These are phyloP conservation scores for Hydnum rufescens DNA, from an alignment of 768 basidiomycete species.

Conservation along the genomic window DNA sequence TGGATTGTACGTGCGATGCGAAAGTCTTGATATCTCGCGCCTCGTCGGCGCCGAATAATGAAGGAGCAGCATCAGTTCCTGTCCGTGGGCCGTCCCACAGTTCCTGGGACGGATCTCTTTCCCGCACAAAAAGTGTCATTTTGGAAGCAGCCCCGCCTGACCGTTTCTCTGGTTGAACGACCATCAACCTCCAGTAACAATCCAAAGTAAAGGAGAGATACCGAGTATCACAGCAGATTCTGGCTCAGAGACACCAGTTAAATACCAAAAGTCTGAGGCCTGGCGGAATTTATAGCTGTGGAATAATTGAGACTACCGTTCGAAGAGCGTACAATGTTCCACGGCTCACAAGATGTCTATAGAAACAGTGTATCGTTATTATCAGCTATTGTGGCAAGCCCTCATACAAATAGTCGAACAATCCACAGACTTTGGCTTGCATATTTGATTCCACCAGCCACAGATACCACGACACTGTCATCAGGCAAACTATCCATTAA, in stretches of 20 bases:
- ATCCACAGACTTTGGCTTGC: slow-evolving; percentile 55
- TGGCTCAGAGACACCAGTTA: slow-evolving; percentile 91
- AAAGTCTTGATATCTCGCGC: slow-evolving; percentile 35
- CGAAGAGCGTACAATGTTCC: slow-evolving; percentile 51
- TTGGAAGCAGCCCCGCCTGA: slow-evolving; percentile 56
- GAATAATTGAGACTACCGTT: slow-evolving; percentile 4
- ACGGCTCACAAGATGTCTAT: slow-evolving; percentile 23
- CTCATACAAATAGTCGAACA: slow-evolving; percentile 4
- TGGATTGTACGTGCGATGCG: slow-evolving; percentile 34
- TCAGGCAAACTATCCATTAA: slow-evolving; percentile 62
- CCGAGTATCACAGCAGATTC: slow-evolving; percentile 76
- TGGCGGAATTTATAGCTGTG: slow-evolving; percentile 87
- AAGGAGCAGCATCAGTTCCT: slow-evolving; percentile 38
- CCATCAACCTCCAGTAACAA: not conserved
- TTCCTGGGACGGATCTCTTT: slow-evolving; percentile 55
- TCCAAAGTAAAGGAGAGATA: slow-evolving; percentile 16
- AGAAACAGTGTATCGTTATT: not conserved
- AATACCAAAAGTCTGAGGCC: slow-evolving; percentile 82
- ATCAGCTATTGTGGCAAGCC: no score
- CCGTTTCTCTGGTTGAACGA: slow-evolving; percentile 35
- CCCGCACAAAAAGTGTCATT: slow-evolving; percentile 69
- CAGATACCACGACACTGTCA: slow-evolving; percentile 50
- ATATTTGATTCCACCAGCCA: slow-evolving; percentile 65
- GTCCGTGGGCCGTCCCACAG: slow-evolving; percentile 87
- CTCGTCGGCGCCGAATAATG: slow-evolving; percentile 62